Conservation (phyloP, 495 filamentous ascomycete genomes). For the Sphaerosporella brunnea region DNA sequence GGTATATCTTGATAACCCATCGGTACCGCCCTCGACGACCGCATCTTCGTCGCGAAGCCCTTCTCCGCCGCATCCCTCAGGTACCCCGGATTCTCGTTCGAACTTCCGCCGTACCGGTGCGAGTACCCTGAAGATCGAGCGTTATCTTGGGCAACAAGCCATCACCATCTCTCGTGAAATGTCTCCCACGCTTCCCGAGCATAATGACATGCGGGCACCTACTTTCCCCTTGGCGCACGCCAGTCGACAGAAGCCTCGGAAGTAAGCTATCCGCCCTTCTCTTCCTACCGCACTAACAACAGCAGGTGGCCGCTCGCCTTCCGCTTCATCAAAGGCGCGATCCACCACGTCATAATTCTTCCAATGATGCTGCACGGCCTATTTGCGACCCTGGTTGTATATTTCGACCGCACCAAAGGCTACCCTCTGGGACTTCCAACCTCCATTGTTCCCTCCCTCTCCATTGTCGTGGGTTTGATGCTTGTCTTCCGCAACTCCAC, state of each 20-base stretch:
- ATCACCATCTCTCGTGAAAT: not conserved
- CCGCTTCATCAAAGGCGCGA: conserved; percentile 58
- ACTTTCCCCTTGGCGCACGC: conserved; percentile 36
- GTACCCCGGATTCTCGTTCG: not conserved
- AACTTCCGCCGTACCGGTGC: not conserved
- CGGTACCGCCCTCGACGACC: not conserved
- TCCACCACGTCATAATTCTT: conserved; percentile 46
- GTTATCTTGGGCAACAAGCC: not conserved
- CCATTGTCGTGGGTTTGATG: conserved; percentile 66
- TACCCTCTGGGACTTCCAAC: conserved; percentile 42
- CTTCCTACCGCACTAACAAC: not conserved
- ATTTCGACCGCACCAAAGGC: conserved; percentile 39
- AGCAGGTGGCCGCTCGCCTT: conserved; percentile 53
- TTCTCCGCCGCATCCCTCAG: not conserved
- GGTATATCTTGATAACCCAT: not conserved
- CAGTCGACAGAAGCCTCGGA: conserved; percentile 39
- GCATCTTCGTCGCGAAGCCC: not conserved
- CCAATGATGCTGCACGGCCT: conserved; percentile 47
- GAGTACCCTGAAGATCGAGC: conserved; percentile 1
- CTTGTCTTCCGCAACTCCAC: conserved; percentile 63
- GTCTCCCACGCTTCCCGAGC: not conserved
- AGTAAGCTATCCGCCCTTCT: conserved; percentile 30
- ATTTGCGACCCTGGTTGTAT: conserved; percentile 47
- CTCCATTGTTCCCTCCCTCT: conserved; percentile 56
- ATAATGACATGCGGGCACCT: not conserved